Evolutionary conservation across 345 rosid species (phyloP).

Genomic region (Gossypium australe): DNA sequence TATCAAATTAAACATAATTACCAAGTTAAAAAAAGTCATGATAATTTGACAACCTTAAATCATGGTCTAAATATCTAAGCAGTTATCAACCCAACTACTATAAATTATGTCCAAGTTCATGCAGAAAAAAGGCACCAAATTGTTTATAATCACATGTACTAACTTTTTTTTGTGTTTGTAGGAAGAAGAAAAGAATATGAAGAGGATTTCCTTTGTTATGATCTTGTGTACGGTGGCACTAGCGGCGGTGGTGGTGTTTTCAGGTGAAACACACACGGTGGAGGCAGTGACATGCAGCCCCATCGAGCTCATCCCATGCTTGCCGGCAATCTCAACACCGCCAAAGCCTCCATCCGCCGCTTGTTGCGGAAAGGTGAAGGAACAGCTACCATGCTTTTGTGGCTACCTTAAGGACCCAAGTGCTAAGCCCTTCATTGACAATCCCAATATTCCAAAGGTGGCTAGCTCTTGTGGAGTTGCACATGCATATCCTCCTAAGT

Average conservation of each 20-base stretch:
- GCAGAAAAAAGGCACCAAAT: neutral
- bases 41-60: neutral
- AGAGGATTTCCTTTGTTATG: neutral
- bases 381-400: slow-evolving; percentile 64
- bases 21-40: too few species aligned
- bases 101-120: neutral
- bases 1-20: too few species aligned
- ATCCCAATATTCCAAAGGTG: slow-evolving; percentile 46
- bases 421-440: slow-evolving; percentile 29
- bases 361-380: slow-evolving; percentile 55
- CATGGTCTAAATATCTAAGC: neutral
- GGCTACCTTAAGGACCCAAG: slow-evolving; percentile 46
- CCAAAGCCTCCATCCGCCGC: slow-evolving; percentile 29
- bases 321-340: slow-evolving; percentile 29
- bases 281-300: slow-evolving; percentile 50
- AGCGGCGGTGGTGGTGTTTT: slow-evolving; percentile 3
- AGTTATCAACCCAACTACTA: neutral
- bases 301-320: slow-evolving; percentile 47
- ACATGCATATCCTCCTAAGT: slow-evolving; percentile 30
- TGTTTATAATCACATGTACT: neutral
- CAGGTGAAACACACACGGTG: slow-evolving; percentile 11
- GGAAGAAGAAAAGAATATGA: neutral
- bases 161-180: neutral
- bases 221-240: neutral
- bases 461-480: slow-evolving; percentile 34